Base-by-base conservation (phyloP, 2,329 filamentous ascomycete species). In the Echinosphaeria canescens region DNA sequence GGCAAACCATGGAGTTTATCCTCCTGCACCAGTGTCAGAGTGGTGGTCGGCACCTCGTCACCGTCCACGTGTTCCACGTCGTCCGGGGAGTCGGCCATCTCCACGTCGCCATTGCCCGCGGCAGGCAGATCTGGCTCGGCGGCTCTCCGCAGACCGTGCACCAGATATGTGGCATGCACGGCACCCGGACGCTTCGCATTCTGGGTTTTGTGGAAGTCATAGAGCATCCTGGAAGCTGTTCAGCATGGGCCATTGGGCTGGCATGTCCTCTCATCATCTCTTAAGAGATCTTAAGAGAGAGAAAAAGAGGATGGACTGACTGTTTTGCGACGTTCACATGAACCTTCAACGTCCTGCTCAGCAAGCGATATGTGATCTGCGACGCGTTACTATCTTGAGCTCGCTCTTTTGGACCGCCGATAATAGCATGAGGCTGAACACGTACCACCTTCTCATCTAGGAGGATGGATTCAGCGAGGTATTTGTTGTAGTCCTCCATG, bases 151-250 rank as follows among this genome's bases (percentile, higher is more conserved):
- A 55, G 63, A 22, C 85, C 88, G 27, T 72, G 75, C 24, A 98
- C 44, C 26, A 93, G 55, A 49, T 93, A 98, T n/a, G 82, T 93
- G 24, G 85, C 88, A 50, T 90, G 68, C n/a, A 93, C 57, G 15
- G 69, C 73, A 13, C 68, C 63, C 0, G 75, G 60, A 32, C 70
- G 75, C 46, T 75, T 79, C 29, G 55, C 59, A 47, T 82, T 91
- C 43, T 91, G 76, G 30, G 59, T 65, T 33, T 62, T 59, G 46
- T 93, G 68, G 37, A 91, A 95, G 17, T 91, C 78, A 48, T 68
- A 90, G 11, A 84, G 67, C 65, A 88, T 90, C 46, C 75, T 91
- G 27, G 12, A 14, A 20, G 18, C 3, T 13, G 27, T 42, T 9
- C 34, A 31, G 14, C 15, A n/a, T n/a, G n/a, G n/a, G n/a, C n/a